Conservation (phyloP, 345 rosid genomes). For the Turritis glabra region DNA sequence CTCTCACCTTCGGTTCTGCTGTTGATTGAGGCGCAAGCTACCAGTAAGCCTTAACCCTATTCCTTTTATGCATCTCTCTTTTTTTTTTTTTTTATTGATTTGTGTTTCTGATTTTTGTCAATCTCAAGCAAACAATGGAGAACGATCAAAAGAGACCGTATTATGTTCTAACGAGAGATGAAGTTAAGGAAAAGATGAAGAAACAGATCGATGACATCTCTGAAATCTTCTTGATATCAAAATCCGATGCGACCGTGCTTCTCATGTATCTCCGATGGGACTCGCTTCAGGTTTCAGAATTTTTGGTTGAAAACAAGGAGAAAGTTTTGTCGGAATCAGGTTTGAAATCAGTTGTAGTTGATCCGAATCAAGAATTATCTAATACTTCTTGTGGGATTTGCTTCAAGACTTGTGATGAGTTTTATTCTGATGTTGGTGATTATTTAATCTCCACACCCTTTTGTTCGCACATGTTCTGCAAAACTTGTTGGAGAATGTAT, state of each 20-base stretch:
- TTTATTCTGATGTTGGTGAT: background rate
- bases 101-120: background rate
- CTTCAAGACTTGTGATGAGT: background rate
- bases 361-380: background rate
- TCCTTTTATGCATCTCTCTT: background rate
- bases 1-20: background rate
- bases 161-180: background rate
- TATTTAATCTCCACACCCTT: conserved; percentile 16
- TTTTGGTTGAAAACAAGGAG: background rate
- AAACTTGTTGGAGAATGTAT: conserved; percentile 8
- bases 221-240: background rate
- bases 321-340: background rate
- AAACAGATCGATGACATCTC: conserved; percentile 9
- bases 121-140: background rate
- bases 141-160: background rate
- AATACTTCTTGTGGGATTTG: too few relatives aligned
- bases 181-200: background rate
- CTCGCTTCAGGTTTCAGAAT: background rate
- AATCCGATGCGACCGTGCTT: background rate
- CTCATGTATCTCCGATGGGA: background rate
- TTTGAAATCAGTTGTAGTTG: background rate
- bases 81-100: background rate
- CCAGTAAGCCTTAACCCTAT: conserved; percentile 15
- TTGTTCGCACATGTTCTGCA: conserved; percentile 28
- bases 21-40: background rate